Evolutionary conservation across 2,329 filamentous ascomycete genomes (phyloP), one percentile per base, ranked within the genome.

Genomic region (Ascochyta viciae-villosae): DNA sequence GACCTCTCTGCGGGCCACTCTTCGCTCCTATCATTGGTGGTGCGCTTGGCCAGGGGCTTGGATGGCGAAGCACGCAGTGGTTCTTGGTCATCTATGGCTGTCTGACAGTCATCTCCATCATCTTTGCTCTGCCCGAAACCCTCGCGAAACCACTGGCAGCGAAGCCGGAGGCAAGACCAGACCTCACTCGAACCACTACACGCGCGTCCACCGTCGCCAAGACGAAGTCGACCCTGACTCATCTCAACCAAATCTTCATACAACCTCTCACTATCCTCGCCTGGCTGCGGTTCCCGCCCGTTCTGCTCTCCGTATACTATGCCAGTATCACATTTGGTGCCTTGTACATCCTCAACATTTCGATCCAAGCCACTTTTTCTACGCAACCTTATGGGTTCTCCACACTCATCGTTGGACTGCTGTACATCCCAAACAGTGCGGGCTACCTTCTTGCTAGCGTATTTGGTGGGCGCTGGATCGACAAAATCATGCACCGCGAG

Each of bases 271-370:
- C 64, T 33, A 74, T 77, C 42, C 62, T 77, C 27, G 62, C 71
- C 13, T 75, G 74, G 66, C 64, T 78, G 6, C 72, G 74, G 39
- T 77, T 67, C 48, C 75, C 75, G 2, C 70, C 75, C 41, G 72
- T 78, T 27, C 57, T 68, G 31, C 64, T 77, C 6, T 76, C 75
- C 6, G 74, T 77, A 45, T 76, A 74, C 61, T 77, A 75, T 58
- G 74, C 76, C 37, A 70, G 65, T 55, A 77, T 77, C 60, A 74
- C 74, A 1, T 77, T 77, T 54, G 75, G 73, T 50, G 62, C 55
- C 10, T 66, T 78, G 45, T 76, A 76, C 61, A 67, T 77, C 48
- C 74, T 77, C 54, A 77, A 77, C 66, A 76, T 77, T 56, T 66
- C 60, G 46, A 72, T 77, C 43, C 70, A 77, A 61, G 58, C 65